Evolutionary conservation across 2,329 filamentous ascomycete genomes (phyloP), one percentile per base, ranked within the genome.

Genomic region (Neopestalotiopsis rosae): DNA sequence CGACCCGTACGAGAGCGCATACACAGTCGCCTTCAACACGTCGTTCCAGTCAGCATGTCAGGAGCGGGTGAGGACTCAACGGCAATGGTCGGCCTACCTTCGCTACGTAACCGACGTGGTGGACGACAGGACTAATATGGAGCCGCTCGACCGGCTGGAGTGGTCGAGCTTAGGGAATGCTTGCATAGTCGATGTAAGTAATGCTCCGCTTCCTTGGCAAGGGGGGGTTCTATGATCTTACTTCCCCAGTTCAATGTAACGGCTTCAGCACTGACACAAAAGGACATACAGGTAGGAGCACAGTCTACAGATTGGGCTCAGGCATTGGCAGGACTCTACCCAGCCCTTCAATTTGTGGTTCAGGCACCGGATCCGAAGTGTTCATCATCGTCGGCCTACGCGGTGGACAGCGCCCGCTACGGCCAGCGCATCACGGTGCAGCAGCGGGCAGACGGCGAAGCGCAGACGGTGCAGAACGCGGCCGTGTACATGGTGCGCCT

Each of bases 331-430:
- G 24, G 24, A 10, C 32, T 20, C 17, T 67, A 49, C 30, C 66
- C 75, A 57, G 61, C 70, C 4, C 74, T 78, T 17, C 73, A 72
- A 28, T 72, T 78, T 58, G 69, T 75, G 14, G 73, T 79, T 42
- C 77, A 79, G 71, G n/a, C 32, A 34, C 62, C 24, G 20, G 38
- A 52, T 49, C 38, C 34, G 38, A 24, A 9, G n/a, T 5, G 24
- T 38, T 38, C 38, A 28, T 24, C 34, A 6, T 14, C 38, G 10
- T 24, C 34, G n/a, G 38, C 38, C 6, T 30, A 63, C 14, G 69
- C 73, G 28, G 68, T 42, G 57, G 68, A 69, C 6, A 45, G 40
- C 17, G 17, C 65, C 24, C 75, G 40, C 10, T 12, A 14, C 7
- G 40, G 38, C 5, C 38, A 52, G 24, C 58, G 66, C 24, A 63